These are phyloP conservation scores for Haematococcus lacustris DNA, from an alignment of 139 green algal genomes.

Conservation along the genomic window DNA sequence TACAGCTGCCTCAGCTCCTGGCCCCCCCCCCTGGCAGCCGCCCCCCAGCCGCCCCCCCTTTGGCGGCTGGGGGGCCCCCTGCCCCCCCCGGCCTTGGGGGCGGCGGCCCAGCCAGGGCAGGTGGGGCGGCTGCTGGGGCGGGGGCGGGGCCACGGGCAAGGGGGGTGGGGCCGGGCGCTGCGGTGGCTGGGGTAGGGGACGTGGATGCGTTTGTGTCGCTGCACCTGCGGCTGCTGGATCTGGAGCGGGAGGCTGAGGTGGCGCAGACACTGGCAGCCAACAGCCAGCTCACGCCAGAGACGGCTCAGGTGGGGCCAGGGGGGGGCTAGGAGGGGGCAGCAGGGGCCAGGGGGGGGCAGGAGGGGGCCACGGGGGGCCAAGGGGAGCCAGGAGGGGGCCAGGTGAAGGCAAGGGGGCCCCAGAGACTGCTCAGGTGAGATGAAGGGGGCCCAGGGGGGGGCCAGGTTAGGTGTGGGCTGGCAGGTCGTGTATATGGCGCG, in stretches of 20 bases:
- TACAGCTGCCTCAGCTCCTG: too few species aligned
- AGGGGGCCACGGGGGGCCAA: background rate
- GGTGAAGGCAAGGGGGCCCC: background rate
- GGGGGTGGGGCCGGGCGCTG: too few species aligned
- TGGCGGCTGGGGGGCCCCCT: too few species aligned
- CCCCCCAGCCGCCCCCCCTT: background rate
- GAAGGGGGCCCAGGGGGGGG: too few species aligned
- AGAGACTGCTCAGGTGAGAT: background rate
- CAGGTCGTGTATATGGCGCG: too few species aligned
- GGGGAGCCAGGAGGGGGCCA: background rate
- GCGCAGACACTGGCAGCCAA: slow-evolving; percentile 24
- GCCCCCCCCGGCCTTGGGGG: too few species aligned
- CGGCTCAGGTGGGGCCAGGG: slow-evolving; percentile 20
- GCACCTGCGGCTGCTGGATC: slow-evolving; percentile 25
- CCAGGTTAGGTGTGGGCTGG: too few species aligned
- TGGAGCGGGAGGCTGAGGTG: slow-evolving; percentile 48
- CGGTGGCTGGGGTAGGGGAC: background rate
- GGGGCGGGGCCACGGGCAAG: too few species aligned
- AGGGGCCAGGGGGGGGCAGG: background rate
- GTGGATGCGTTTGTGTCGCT: slow-evolving; percentile 50
- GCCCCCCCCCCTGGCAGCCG: slow-evolving; percentile 14
- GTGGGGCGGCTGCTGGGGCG: too few species aligned
- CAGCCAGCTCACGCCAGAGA: slow-evolving; percentile 17
- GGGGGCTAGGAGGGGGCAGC: background rate
- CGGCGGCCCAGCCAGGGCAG: background rate